These are phyloP conservation scores for Fagopyrum homotropicum DNA, from an alignment of 148 eudicot genomes.

Conservation along the genomic window DNA sequence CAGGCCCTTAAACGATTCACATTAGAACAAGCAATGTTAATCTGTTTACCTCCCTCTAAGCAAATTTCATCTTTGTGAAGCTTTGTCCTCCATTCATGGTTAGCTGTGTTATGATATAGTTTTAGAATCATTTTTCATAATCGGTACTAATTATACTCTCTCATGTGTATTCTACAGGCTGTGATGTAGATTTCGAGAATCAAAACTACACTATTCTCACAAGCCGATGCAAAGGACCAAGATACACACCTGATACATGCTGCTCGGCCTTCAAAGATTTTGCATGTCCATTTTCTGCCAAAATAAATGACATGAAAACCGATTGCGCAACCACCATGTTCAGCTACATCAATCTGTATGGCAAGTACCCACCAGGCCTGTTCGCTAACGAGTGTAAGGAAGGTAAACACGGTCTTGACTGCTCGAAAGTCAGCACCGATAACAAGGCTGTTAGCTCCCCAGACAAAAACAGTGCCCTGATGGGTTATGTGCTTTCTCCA, in stretches of 20 bases:
- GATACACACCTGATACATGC: slow-evolving; percentile 32
- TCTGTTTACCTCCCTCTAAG: too few species aligned
- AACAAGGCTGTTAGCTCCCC: background rate
- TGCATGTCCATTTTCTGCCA: slow-evolving; percentile 39
- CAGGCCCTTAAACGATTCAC: too few species aligned
- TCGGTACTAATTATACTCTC: background rate
- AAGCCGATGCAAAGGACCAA: slow-evolving; percentile 59
- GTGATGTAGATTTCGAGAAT: slow-evolving; percentile 46
- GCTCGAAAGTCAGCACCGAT: slow-evolving; percentile 15
- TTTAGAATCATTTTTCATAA: background rate
- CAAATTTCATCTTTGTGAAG: background rate
- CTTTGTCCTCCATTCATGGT: background rate
- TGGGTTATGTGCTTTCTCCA: background rate
- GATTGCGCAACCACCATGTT: slow-evolving; percentile 53
- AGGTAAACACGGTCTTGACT: slow-evolving; percentile 39
- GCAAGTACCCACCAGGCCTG: slow-evolving; percentile 60
- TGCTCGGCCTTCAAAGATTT: slow-evolving; percentile 49
- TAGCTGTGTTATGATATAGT: too few species aligned
- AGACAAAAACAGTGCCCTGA: background rate
- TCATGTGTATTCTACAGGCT: slow-evolving; percentile 28
- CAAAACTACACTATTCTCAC: slow-evolving; percentile 52
- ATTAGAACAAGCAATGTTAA: too few species aligned
- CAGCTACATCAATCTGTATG: slow-evolving; percentile 55
- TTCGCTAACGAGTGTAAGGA: slow-evolving; percentile 49
- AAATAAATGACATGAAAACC: slow-evolving; percentile 36